Percentiles rank a stretch among this genome's conserved stretches.
phyloP scores from a whole-genome alignment of 2,329 filamentous ascomycete species.

The Ascosphaera apis region DNA sequence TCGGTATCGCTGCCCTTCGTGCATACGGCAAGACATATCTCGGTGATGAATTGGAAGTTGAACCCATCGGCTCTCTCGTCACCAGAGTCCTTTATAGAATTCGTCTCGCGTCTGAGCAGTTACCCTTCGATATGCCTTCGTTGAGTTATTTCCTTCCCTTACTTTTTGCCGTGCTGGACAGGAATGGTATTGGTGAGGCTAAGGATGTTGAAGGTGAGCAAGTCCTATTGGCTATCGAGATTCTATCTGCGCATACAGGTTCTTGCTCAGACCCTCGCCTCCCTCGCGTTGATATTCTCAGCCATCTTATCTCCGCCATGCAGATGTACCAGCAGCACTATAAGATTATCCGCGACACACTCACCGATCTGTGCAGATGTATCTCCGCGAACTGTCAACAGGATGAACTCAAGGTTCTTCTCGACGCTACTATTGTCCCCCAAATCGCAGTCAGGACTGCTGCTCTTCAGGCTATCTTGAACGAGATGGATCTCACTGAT shows the following conservation, averaged over 20 bases:
- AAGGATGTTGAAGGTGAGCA: slow-evolving; percentile 63
- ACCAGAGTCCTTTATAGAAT: slow-evolving; percentile 79
- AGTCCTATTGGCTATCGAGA: slow-evolving; percentile 66
- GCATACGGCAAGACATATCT: slow-evolving; percentile 52
- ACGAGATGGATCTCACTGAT: slow-evolving; percentile 79
- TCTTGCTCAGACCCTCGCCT: slow-evolving; percentile 52
- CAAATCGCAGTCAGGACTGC: slow-evolving; percentile 62
- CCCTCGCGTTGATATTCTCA: slow-evolving; percentile 51
- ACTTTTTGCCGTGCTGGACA: slow-evolving; percentile 52
- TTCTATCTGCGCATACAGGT: slow-evolving; percentile 70
- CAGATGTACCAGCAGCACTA: slow-evolving; percentile 81
- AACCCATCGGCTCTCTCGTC: slow-evolving; percentile 62
- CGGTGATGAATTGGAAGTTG: slow-evolving; percentile 46
- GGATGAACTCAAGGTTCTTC: slow-evolving; percentile 52
- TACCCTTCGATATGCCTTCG: slow-evolving; percentile 76
- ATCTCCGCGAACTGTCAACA: slow-evolving; percentile 58
- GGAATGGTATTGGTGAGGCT: slow-evolving; percentile 47
- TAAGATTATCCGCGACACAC: slow-evolving; percentile 80
- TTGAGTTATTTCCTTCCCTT: slow-evolving; percentile 73
- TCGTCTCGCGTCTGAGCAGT: slow-evolving; percentile 73
- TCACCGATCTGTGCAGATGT: slow-evolving; percentile 64
- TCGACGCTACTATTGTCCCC: slow-evolving; percentile 55
- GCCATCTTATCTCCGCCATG: slow-evolving; percentile 57
- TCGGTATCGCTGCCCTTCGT: slow-evolving; percentile 69
- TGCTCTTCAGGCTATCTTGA: slow-evolving; percentile 69